These are phyloP conservation scores for Saturnispora bothae DNA, from an alignment of 805 yeast genomes.

Conservation along the genomic window DNA sequence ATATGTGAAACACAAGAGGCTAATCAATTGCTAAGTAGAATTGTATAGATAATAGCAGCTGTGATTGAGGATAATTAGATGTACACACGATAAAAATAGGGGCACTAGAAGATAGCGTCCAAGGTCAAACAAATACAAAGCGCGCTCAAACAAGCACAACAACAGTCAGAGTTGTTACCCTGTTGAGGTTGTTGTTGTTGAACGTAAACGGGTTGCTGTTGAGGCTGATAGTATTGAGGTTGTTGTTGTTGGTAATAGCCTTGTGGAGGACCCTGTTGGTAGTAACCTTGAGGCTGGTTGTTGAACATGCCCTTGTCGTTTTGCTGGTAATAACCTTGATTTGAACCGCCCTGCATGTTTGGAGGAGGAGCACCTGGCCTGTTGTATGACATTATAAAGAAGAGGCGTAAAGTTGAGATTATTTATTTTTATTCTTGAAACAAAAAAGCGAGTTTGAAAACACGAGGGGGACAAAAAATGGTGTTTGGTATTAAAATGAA, in stretches of 20 bases:
- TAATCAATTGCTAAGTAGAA: no score
- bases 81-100: no score
- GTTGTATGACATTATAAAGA: neutral
- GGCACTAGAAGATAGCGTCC: slow-evolving; percentile 40
- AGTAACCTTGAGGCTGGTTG: slow-evolving; percentile 9
- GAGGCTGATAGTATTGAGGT: slow-evolving; percentile 30
- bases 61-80: no score
- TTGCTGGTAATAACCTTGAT: slow-evolving; percentile 2
- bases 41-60: no score
- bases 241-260: slow-evolving; percentile 26
- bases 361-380: slow-evolving; percentile 3
- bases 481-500: no score
- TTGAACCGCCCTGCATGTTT: slow-evolving; percentile 1
- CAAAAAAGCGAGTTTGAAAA: no score
- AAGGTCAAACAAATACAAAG: slow-evolving; percentile 46
- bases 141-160: slow-evolving; percentile 44
- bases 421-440: no score
- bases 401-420: no score
- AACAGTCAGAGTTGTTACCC: slow-evolving; percentile 32
- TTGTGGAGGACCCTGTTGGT: slow-evolving; percentile 6
- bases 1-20: no score
- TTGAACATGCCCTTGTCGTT: slow-evolving; percentile 3
- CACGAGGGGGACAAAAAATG: no score
- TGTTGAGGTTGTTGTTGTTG: slow-evolving; percentile 34
- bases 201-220: slow-evolving; percentile 25